Evolutionary conservation across 768 basidiomycete genomes (phyloP).

Genomic region (Asterophora lycoperdoides): DNA sequence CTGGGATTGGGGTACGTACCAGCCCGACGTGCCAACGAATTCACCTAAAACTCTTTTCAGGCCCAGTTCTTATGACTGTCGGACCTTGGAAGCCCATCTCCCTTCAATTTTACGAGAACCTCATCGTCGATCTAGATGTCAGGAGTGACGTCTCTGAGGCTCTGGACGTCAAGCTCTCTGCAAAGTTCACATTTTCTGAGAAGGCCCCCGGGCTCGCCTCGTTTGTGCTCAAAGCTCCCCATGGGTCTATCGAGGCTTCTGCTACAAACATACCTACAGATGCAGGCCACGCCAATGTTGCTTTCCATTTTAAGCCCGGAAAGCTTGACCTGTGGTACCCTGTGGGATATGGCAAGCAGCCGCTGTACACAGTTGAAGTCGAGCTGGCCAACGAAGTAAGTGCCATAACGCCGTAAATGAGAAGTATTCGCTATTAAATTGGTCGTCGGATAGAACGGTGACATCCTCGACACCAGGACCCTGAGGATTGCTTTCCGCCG

Average conservation of each 20-base stretch:
- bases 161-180: conserved; percentile 49
- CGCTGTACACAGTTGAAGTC: conserved; percentile 64
- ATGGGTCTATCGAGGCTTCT: conserved; percentile 43
- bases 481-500: conserved; percentile 77
- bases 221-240: conserved; percentile 44
- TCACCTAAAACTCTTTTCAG: no score
- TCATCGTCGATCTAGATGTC: conserved; percentile 64
- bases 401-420: neutral
- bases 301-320: conserved; percentile 49
- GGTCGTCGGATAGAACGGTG: conserved; percentile 35
- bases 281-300: conserved; percentile 31
- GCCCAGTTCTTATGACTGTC: conserved; percentile 79
- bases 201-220: conserved; percentile 35
- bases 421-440: neutral
- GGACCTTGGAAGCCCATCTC: conserved; percentile 85
- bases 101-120: conserved; percentile 62
- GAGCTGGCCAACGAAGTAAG: conserved; percentile 52
- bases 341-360: conserved; percentile 76
- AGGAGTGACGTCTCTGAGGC: conserved; percentile 52
- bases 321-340: conserved; percentile 84
- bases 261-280: conserved; percentile 33
- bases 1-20: conserved; percentile 77
- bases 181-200: conserved; percentile 40
- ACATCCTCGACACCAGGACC: conserved; percentile 46
- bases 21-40: neutral